A percentile compares a stretch with the other conserved stretches of the same genome.
Evolutionary conservation across 1,284 basidiomycete genomes (phyloP).

Genomic region (Tilletia caries): DNA sequence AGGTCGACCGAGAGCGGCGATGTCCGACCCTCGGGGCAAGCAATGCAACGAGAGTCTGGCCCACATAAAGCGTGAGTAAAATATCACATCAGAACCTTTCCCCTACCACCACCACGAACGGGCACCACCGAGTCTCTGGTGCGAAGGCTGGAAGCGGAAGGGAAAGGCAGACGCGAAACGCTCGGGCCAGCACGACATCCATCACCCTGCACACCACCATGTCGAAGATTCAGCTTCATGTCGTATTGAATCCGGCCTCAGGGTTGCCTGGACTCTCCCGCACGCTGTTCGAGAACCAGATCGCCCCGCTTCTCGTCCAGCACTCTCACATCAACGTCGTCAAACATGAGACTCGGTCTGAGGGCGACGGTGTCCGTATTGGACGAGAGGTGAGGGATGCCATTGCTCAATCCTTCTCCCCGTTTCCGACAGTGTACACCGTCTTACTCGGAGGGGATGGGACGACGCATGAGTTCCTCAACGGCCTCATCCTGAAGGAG

Average conservation of each 20-base stretch:
- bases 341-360: constrained; percentile 15
- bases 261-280: neutral
- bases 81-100: too few species aligned
- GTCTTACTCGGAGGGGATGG: constrained; percentile 53
- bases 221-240: constrained; percentile 1
- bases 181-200: neutral
- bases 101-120: too few species aligned
- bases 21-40: too few species aligned
- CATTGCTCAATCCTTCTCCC: neutral
- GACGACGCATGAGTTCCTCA: constrained; percentile 51
- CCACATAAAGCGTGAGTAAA: too few species aligned
- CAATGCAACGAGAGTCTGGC: too few species aligned
- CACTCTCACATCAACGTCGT: neutral
- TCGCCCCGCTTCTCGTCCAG: neutral
- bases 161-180: too few species aligned
- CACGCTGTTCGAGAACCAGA: neutral
- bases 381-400: constrained; percentile 18
- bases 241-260: constrained; percentile 17
- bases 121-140: too few species aligned
- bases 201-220: neutral
- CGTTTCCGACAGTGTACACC: constrained; percentile 57
- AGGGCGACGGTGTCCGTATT: constrained; percentile 24
- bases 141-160: too few species aligned
- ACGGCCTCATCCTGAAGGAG: constrained; percentile 29
- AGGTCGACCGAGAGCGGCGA: too few species aligned